A percentile compares a stretch with the other conserved stretches of the same genome.
Evolutionary conservation across 352 stramenopile genomes (phyloP).

Genomic region (Globisporangium cystogenes): DNA sequence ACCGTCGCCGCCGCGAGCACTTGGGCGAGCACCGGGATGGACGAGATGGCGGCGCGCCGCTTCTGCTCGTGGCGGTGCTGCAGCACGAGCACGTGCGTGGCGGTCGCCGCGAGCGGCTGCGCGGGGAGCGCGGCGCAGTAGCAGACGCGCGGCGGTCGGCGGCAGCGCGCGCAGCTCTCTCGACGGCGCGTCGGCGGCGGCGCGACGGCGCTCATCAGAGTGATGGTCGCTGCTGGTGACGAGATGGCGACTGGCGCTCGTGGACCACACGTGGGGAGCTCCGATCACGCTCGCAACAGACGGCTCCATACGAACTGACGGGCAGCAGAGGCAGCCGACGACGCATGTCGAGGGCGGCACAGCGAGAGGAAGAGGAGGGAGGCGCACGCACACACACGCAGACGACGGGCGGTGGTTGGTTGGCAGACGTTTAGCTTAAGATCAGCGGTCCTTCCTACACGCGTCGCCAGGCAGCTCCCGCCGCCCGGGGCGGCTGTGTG

Average conservation of each 20-base stretch:
- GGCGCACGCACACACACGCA: no score
- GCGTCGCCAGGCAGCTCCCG: background rate
- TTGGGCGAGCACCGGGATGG: slow-evolving; percentile 53
- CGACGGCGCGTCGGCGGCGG: slow-evolving; percentile 12
- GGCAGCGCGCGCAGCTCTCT: slow-evolving; percentile 33
- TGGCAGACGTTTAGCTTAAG: slow-evolving; percentile 18
- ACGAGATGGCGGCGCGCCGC: slow-evolving; percentile 54
- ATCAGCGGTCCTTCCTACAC: background rate
- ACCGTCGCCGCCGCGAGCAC: slow-evolving; percentile 42
- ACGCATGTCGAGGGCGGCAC: no score
- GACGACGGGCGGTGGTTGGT: slow-evolving; percentile 1
- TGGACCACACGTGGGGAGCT: background rate
- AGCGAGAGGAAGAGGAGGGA: no score
- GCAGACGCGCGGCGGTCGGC: slow-evolving; percentile 40
- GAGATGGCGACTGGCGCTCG: background rate
- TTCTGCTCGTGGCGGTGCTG: slow-evolving; percentile 57
- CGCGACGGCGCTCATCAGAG: background rate
- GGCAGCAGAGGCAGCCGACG: no score
- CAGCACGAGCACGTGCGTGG: slow-evolving; percentile 51
- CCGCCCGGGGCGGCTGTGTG: no score
- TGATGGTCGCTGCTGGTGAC: background rate
- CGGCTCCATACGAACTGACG: no score
- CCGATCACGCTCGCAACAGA: no score
- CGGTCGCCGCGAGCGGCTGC: slow-evolving; percentile 13
- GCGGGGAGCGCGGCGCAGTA: slow-evolving; percentile 46